Conservation (phyloP, 1,284 basidiomycete genomes). For the Trichosporon asahii region DNA sequence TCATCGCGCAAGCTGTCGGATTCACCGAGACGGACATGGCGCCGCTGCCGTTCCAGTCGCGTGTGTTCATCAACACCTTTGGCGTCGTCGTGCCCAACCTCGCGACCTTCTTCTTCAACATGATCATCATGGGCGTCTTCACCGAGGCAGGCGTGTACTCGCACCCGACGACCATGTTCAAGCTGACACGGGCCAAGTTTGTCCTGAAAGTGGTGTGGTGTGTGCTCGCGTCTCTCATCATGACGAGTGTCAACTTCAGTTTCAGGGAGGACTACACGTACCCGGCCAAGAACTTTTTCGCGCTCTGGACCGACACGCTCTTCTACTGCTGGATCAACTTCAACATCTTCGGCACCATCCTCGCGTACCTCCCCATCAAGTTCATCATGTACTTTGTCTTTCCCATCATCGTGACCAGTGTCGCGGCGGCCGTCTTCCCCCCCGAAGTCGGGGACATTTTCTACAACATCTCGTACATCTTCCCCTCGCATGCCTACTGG, state of each 20-base stretch:
- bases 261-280: slow-evolving; percentile 20
- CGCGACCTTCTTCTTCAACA: slow-evolving; percentile 18
- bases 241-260: slow-evolving; percentile 10
- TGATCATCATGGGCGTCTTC: slow-evolving; percentile 24
- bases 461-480: slow-evolving; percentile 27
- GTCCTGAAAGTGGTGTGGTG: slow-evolving; percentile 25
- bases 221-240: slow-evolving; percentile 19
- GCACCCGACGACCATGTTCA: slow-evolving; percentile 13
- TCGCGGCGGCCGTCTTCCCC: slow-evolving; percentile 25
- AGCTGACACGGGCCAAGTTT: slow-evolving; percentile 11
- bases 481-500: slow-evolving; percentile 27
- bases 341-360: slow-evolving; percentile 20
- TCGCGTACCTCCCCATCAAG: slow-evolving; percentile 20
- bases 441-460: slow-evolving; percentile 25
- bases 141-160: slow-evolving; percentile 21
- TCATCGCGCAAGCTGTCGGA: not conserved
- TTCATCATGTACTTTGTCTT: slow-evolving; percentile 20
- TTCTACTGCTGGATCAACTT: slow-evolving; percentile 21
- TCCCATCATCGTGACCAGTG: slow-evolving; percentile 15
- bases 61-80: slow-evolving; percentile 21
- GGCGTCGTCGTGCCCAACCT: slow-evolving; percentile 22
- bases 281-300: slow-evolving; percentile 26
- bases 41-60: slow-evolving; percentile 18
- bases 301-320: slow-evolving; percentile 17
- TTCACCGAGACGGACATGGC: slow-evolving; percentile 12